Conservation (phyloP, 306 rosid genomes). For the Fragaria ananassa region DNA sequence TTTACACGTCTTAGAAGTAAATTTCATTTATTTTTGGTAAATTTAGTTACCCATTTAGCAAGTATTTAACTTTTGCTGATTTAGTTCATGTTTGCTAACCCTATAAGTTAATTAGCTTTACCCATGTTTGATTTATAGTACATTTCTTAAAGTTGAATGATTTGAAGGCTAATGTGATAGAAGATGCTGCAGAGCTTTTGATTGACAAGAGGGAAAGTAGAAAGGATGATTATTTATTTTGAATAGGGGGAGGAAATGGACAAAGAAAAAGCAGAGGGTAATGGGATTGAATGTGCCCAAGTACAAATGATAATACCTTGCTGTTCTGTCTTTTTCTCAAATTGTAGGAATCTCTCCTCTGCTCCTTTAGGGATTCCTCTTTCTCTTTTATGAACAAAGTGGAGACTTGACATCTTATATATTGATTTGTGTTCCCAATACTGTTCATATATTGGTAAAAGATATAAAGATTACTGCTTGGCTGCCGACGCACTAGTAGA, state of each 20-base stretch:
- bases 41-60: background rate
- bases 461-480: conserved; percentile 17
- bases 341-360: conserved; percentile 44
- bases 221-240: conserved; percentile 23
- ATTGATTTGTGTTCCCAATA: conserved; percentile 13
- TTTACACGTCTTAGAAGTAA: background rate
- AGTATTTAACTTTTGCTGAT: background rate
- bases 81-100: background rate
- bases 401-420: conserved; percentile 36
- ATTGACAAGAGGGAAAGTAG: conserved; percentile 33
- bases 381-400: conserved; percentile 41
- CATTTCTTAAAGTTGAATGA: conserved; percentile 10
- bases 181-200: conserved; percentile 29
- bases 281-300: conserved; percentile 38
- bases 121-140: background rate
- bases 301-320: conserved; percentile 40
- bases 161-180: conserved; percentile 14
- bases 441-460: conserved; percentile 27
- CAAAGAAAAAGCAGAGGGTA: conserved; percentile 30
- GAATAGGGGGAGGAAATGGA: conserved; percentile 11
- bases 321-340: conserved; percentile 33
- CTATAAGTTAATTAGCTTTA: background rate
- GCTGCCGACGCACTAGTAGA: conserved; percentile 25
- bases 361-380: conserved; percentile 24
- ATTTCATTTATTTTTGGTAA: conserved; percentile 3